phyloP scores from a whole-genome alignment of 441 rosid species.

The Pelargonium australe region DNA sequence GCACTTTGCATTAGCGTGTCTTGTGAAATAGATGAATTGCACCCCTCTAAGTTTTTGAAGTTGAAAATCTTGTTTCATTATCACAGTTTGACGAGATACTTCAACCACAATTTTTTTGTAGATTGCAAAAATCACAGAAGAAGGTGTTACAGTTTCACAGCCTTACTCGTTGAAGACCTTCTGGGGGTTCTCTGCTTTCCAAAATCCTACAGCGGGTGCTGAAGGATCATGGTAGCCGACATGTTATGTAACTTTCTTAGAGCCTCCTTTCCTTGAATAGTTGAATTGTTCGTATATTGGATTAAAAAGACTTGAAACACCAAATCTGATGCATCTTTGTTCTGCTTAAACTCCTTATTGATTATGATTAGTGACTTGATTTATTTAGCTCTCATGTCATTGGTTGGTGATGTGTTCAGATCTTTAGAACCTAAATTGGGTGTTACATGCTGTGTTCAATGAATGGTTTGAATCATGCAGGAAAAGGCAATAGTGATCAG shows the following conservation, averaged over 20 bases:
- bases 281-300: neutral
- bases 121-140: slow-evolving; percentile 92
- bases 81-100: neutral
- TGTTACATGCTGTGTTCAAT: too few relatives aligned
- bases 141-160: slow-evolving; percentile 70
- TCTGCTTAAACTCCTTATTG: neutral
- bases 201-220: slow-evolving; percentile 81
- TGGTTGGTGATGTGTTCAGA: neutral
- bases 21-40: neutral
- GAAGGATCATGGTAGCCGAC: slow-evolving; percentile 74
- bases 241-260: too few relatives aligned
- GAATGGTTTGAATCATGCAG: too few relatives aligned
- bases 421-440: too few relatives aligned
- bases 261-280: neutral
- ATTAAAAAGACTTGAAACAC: neutral
- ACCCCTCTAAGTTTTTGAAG: neutral
- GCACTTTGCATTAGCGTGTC: neutral
- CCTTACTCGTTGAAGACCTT: slow-evolving; percentile 80
- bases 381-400: too few relatives aligned
- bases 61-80: neutral
- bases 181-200: slow-evolving; percentile 76
- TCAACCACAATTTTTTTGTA: slow-evolving; percentile 19
- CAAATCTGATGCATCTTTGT: neutral
- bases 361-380: neutral
- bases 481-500: too few relatives aligned